Conservation (phyloP, 164 flowering plant genomes). For the Aristolochia fimbriata region DNA sequence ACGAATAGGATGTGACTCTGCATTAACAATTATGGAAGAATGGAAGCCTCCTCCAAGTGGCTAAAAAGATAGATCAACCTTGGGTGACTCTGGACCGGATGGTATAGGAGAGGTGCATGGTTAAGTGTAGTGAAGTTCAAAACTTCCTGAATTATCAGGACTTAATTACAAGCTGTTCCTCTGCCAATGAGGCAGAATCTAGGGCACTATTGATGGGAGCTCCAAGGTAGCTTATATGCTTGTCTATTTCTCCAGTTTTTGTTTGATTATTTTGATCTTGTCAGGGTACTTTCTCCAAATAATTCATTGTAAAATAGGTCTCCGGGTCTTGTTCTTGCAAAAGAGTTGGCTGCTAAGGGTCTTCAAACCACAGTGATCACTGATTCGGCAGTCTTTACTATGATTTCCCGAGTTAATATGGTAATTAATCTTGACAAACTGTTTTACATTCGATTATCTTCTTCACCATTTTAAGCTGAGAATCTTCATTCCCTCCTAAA, state of each 20-base stretch:
- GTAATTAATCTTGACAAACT: slow-evolving; percentile 20
- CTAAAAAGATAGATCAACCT: too few relatives aligned
- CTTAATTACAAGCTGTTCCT: too few relatives aligned
- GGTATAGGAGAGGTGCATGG: too few relatives aligned
- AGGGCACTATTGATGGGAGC: too few relatives aligned
- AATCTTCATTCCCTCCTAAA: slow-evolving; percentile 13
- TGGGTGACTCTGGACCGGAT: too few relatives aligned
- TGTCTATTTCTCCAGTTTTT: neutral
- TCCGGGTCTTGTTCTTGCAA: slow-evolving; percentile 93
- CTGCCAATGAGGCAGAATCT: too few relatives aligned
- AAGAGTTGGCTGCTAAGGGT: slow-evolving; percentile 84
- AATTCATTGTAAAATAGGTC: slow-evolving; percentile 36
- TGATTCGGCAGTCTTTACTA: slow-evolving; percentile 99
- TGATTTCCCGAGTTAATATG: slow-evolving; percentile 99
- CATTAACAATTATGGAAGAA: too few relatives aligned
- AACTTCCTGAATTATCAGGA: too few relatives aligned
- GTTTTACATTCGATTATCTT: neutral
- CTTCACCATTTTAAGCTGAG: slow-evolving; percentile 5
- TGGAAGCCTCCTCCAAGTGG: too few relatives aligned
- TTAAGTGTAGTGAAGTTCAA: too few relatives aligned
- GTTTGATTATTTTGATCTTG: neutral
- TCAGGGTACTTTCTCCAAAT: neutral
- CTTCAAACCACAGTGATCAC: slow-evolving; percentile 87
- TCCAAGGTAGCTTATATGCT: slow-evolving; percentile 58
- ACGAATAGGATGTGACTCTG: too few relatives aligned